Evolutionary conservation across 495 filamentous ascomycete species (phyloP), one percentile per base, ranked within the genome.

Genomic region (Aspergillus olivimuriae): DNA sequence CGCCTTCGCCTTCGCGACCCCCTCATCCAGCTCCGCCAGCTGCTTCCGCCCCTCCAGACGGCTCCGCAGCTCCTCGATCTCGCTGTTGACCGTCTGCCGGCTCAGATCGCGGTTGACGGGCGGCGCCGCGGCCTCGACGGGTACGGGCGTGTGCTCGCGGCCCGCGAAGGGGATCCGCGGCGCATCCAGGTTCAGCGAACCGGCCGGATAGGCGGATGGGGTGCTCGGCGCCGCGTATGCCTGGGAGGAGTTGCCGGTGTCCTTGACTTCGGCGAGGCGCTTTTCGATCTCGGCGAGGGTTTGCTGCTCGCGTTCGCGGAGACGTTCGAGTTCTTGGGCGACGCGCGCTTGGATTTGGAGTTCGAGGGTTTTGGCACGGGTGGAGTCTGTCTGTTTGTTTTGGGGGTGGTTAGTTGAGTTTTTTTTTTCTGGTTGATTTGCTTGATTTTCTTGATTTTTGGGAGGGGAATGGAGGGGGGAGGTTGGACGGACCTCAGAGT

Each of bases 261-360:
- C 49, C 47, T 63, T 70, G 16, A 60, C 54, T 44, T 66, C 62
- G 14, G 68, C 56, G 16, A 79, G 73, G 39, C 77, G 66, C 63
- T 79, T 85, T 39, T 76, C 69, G 55, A 70, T 68, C 48, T 72
- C 58, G 56, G 69, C 58, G 44, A 79, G 71, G 47, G 77, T 75
- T 48, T 74, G 60, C 40, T 76, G 71, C 54, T 82, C 74, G 43
- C 84, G 77, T 20, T 80, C 73, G 51, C 73, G 74, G 41, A 95
- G 79, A 39, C 81, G 81, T 51, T 83, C 74, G 38, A 98, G 83
- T 65, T 97, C 94, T 50, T 79, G 68, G 54, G 81, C 76, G 47
- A 97, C 88, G 66, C 94, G 94, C 51, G 75, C 67, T 70, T 96
- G 89, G 59, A 96, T 84, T 50, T 87, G 81, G 46, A 94, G 81